phyloP scores from a whole-genome alignment of 805 yeast species.

The Monosporozyma solicola region DNA sequence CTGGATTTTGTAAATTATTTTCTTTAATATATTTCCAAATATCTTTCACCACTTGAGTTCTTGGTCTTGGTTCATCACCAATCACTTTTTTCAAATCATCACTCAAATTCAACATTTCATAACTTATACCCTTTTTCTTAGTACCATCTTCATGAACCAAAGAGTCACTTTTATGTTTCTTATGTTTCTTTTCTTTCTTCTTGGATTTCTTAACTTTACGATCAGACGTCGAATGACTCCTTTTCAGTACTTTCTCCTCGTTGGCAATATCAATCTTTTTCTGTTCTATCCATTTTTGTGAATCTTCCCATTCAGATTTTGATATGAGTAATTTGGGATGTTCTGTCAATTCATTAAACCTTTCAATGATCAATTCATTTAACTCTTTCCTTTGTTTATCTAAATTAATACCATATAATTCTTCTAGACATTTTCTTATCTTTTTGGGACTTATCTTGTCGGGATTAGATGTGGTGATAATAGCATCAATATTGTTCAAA shows the following conservation, averaged over 20 bases:
- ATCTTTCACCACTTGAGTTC: conserved; percentile 63
- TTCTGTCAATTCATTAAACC: conserved; percentile 44
- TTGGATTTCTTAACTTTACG: conserved; percentile 6
- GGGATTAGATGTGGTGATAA: conserved; percentile 59
- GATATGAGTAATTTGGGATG: conserved; percentile 22
- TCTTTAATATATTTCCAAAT: conserved; percentile 65
- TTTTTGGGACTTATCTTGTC: conserved; percentile 62
- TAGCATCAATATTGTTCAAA: conserved; percentile 53
- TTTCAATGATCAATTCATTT: conserved; percentile 49
- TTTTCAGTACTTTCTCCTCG: conserved; percentile 9
- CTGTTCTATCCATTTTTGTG: conserved; percentile 20
- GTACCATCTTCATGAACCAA: conserved; percentile 7
- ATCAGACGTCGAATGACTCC: conserved; percentile 8
- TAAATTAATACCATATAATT: conserved; percentile 51
- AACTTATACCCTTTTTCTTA: conserved; percentile 19
- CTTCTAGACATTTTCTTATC: conserved; percentile 65
- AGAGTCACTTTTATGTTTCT: neutral
- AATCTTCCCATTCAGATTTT: conserved; percentile 30
- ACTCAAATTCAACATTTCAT: conserved; percentile 41
- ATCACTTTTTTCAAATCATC: conserved; percentile 43
- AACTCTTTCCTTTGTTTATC: conserved; percentile 43
- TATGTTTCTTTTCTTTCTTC: conserved; percentile 10
- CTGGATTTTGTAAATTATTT: conserved; percentile 55
- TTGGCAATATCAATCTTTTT: conserved; percentile 40
- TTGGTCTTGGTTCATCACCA: conserved; percentile 38